Percentiles rank a stretch among this genome's conserved stretches.
Conservation (phyloP, 768 basidiomycete genomes). For the Pulveroboletus sp. region DNA sequence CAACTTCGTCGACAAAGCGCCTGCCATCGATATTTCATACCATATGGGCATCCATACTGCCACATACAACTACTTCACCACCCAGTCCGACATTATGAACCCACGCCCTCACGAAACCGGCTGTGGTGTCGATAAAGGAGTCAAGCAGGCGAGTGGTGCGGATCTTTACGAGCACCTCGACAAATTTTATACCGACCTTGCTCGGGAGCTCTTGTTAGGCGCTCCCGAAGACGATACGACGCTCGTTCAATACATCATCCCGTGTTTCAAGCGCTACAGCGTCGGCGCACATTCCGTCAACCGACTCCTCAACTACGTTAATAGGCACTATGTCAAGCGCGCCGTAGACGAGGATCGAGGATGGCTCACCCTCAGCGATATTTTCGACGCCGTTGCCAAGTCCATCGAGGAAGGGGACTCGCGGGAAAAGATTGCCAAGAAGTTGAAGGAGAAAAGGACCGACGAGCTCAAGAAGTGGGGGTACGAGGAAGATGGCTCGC, state of each 20-base stretch:
- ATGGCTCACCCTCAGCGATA: slow-evolving; percentile 68
- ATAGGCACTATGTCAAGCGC: slow-evolving; percentile 71
- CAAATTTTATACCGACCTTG: slow-evolving; percentile 61
- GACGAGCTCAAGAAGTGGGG: slow-evolving; percentile 76
- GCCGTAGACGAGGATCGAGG: slow-evolving; percentile 77
- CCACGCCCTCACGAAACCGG: slow-evolving; percentile 11
- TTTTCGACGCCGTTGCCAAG: slow-evolving; percentile 58
- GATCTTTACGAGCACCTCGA: slow-evolving; percentile 76
- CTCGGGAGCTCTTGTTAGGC: slow-evolving; percentile 59
- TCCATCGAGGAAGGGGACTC: slow-evolving; percentile 49
- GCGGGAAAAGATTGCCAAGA: slow-evolving; percentile 58
- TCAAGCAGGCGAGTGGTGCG: slow-evolving; percentile 45
- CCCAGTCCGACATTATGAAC: slow-evolving; percentile 50
- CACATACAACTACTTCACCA: slow-evolving; percentile 77
- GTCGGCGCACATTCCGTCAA: slow-evolving; percentile 66
- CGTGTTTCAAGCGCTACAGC: slow-evolving; percentile 68
- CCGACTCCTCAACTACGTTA: slow-evolving; percentile 72
- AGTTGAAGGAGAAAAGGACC: slow-evolving; percentile 54
- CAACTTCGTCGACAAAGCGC: slow-evolving; percentile 58
- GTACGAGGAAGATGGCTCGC: slow-evolving; percentile 48
- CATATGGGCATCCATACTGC: slow-evolving; percentile 80
- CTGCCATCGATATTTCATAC: slow-evolving; percentile 67
- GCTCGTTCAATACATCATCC: slow-evolving; percentile 68
- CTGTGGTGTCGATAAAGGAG: slow-evolving; percentile 27
- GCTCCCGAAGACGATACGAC: slow-evolving; percentile 63